Base-by-base conservation (phyloP, 1,284 basidiomycete genomes). In the Tylopilus orsonianus region DNA sequence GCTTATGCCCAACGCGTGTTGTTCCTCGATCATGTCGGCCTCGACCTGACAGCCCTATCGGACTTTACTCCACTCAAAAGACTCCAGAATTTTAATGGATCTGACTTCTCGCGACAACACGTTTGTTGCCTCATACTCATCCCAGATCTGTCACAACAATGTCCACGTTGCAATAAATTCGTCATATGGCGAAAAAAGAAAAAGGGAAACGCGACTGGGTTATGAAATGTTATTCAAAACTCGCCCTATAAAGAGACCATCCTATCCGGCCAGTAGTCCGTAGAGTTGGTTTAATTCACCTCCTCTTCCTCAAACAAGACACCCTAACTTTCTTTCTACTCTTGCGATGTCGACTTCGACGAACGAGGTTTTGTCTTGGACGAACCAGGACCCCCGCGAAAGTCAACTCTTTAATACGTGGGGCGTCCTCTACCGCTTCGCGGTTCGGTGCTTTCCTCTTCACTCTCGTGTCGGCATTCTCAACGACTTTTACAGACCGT, bases 341-440 rank as follows among this genome's bases (percentile, higher is more conserved):
- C 58, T 58, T 53, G 54, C 58, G 41, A 83, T 83, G 79, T 67
- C 76, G 41, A 65, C 73, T 57, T 64, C 76, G 52, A 72, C 78
- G 50, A 81, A 84, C 67, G 87, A 90, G 56, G 74, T 88, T 48
- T 78, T 90, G 64, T 88, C 83, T 49, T 91, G 88, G 88, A 90
- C 89, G 40, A 88, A 85, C 69, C 81, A 85, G 60, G 88, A 91
- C 68, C 85, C 86, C 59, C 83, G 86, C 45, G 83, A 90, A 67
- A 90, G 89, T 58, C 74, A 80, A 52, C 77, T 92, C 53, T 91
- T 90, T 71, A 87, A 86, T 61, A 78, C 80, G 32, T 88, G 80
- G 78, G 88, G 87, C 50, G 75, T 87, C 47, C 72, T 87, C 56
- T 92, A 91, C 71, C 85, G 87, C 59, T 90, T 91, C 71, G 78